phyloP scores from a whole-genome alignment of 306 rosid genomes.

The Rosa chinensis region DNA sequence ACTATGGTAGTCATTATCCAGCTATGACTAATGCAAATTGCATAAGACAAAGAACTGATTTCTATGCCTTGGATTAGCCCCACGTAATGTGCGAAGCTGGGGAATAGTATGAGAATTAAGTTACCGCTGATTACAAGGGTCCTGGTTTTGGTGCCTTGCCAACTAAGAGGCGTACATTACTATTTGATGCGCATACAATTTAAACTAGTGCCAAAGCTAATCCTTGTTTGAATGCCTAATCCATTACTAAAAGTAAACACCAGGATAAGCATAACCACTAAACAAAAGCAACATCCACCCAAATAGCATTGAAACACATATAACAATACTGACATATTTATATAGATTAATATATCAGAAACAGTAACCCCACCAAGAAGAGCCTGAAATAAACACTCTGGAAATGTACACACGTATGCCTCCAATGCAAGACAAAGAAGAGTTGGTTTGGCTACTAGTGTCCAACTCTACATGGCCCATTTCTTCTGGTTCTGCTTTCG shows the following conservation, averaged over 20 bases:
- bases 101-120: neutral
- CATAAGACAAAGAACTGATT: neutral
- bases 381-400: neutral
- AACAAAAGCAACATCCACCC: neutral
- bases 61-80: neutral
- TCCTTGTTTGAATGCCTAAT: neutral
- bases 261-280: neutral
- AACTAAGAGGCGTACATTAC: neutral
- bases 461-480: slow-evolving; percentile 3
- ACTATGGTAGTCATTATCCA: neutral
- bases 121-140: neutral
- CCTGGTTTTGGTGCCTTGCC: neutral
- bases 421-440: neutral
- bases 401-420: neutral
- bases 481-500: neutral
- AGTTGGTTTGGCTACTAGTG: neutral
- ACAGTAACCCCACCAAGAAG: neutral
- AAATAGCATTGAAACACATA: neutral
- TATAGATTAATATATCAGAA: neutral
- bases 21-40: neutral
- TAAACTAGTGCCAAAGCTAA: neutral
- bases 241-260: slow-evolving; percentile 1
- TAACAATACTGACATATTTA: too few species aligned
- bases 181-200: neutral
- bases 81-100: neutral